Evolutionary conservation across 1,284 basidiomycete genomes (phyloP), one percentile per base, ranked within the genome.

Genomic region (Malassezia sympodialis): DNA sequence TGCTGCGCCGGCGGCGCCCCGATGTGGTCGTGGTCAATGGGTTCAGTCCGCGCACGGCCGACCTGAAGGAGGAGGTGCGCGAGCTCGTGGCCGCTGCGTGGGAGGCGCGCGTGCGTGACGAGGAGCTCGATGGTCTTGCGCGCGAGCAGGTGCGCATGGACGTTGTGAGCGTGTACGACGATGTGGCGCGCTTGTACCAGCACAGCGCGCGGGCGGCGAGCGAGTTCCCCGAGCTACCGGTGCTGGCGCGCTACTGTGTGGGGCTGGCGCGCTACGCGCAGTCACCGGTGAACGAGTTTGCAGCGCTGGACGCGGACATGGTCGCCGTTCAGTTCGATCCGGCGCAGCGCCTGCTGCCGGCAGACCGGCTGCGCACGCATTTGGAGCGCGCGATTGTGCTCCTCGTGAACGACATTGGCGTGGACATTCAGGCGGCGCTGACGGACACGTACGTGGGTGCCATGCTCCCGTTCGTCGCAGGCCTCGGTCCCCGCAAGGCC

Each of bases 401-500:
- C 68, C 79, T 87, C 17, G 86, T 88, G 58, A 96, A 91, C 77
- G 84, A 83, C 66, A 85, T 90, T 59, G 94, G 94, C 23, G 89
- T 98, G 41, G 91, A 96, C 72, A 87, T 99, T 77, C 96, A 99
- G 74, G 84, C 84, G 27, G 88, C 89, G 28, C 84, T 90, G 26
- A 83, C 83, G 2, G 88, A 94, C 75, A 73, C 83, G 1, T 96
- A 96, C 75, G 87, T 91, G 67, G 85, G 87, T 63, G 80, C 85
- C 46, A 81, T 96, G 50, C 80, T 98, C 11, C 90, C 87, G 0
- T 96, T 87, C 69, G 83, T 99, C 30, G 85, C 90, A 63, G 94
- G 94, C 32, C 80, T 99, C 44, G 94, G 94, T 7, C 93, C 90
- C 14, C 83, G 94, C 56, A 99, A 99, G 76, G 88, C 93, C 10